Conservation (phyloP, 805 yeast genomes). For the Candida morakotiae region DNA sequence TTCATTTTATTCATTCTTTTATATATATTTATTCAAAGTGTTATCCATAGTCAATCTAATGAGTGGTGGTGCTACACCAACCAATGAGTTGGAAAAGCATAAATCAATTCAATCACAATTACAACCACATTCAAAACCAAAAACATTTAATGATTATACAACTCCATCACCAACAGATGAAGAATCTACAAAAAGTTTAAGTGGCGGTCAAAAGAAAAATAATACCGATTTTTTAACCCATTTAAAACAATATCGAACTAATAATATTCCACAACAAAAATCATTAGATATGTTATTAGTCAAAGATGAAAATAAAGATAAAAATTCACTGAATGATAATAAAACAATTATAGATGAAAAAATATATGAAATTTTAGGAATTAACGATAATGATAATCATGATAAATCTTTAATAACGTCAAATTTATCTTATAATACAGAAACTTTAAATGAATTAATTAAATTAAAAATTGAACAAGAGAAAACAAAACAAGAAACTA, state of each 20-base stretch:
- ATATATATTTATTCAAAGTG: constrained; percentile 29
- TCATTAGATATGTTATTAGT: not conserved
- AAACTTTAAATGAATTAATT: constrained; percentile 33
- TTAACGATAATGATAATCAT: constrained; percentile 13
- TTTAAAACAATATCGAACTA: not conserved
- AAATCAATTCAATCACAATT: constrained; percentile 1
- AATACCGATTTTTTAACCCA: not conserved
- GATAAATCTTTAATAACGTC: not conserved
- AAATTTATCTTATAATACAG: constrained; percentile 24
- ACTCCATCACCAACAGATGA: constrained; percentile 11
- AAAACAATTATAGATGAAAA: constrained; percentile 17
- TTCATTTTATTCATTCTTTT: no score
- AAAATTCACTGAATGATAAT: constrained; percentile 9
- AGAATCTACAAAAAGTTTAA: constrained; percentile 1
- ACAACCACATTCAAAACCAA: constrained; percentile 6
- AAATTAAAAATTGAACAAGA: constrained; percentile 40
- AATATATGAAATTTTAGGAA: constrained; percentile 19
- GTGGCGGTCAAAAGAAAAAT: not conserved
- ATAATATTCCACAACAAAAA: not conserved
- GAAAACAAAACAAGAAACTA: constrained; percentile 34
- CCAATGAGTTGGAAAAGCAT: constrained; percentile 19
- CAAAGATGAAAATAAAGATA: not conserved
- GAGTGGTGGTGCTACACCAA: constrained; percentile 23
- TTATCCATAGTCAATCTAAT: constrained; percentile 30
- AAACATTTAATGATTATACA: constrained; percentile 5